Evolutionary conservation across 2,329 filamentous ascomycete species (phyloP).

Genomic region (Hypoxylon sp.): DNA sequence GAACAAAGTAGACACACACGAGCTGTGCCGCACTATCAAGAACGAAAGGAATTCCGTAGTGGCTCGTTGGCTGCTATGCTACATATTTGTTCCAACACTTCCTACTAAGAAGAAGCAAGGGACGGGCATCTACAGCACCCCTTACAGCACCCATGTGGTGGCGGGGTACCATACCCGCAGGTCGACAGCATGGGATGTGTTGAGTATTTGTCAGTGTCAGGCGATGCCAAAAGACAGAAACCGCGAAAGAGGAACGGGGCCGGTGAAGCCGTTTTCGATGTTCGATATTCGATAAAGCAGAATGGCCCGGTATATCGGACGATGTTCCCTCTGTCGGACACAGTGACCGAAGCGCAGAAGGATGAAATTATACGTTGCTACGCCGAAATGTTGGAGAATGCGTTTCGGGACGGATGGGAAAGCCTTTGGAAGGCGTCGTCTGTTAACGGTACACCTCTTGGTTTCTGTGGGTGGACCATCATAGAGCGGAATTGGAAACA

Average conservation of each 20-base stretch:
- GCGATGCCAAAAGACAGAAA: no score
- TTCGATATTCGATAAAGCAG: no score
- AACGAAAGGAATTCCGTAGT: slow-evolving; percentile 13
- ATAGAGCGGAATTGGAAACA: not conserved
- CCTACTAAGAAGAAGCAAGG: slow-evolving; percentile 9
- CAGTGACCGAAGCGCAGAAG: not conserved
- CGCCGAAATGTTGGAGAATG: not conserved
- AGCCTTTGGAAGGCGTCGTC: not conserved
- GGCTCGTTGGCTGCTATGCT: slow-evolving; percentile 15
- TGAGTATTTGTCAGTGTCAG: slow-evolving; percentile 6
- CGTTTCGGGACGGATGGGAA: not conserved
- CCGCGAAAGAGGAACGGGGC: no score
- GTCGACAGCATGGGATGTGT: slow-evolving; percentile 6
- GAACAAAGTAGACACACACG: slow-evolving; percentile 8
- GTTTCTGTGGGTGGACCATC: not conserved
- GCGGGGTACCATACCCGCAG: slow-evolving; percentile 5
- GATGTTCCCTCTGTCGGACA: not conserved
- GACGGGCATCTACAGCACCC: slow-evolving; percentile 15
- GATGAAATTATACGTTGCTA: not conserved
- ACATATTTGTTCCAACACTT: slow-evolving; percentile 18
- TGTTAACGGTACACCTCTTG: not conserved
- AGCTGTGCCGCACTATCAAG: slow-evolving; percentile 13
- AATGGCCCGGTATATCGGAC: not conserved
- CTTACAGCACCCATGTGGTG: slow-evolving; percentile 51
- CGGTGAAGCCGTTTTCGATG: no score